phyloP scores from a whole-genome alignment of 78 protist species.

The Bodo saltans region DNA sequence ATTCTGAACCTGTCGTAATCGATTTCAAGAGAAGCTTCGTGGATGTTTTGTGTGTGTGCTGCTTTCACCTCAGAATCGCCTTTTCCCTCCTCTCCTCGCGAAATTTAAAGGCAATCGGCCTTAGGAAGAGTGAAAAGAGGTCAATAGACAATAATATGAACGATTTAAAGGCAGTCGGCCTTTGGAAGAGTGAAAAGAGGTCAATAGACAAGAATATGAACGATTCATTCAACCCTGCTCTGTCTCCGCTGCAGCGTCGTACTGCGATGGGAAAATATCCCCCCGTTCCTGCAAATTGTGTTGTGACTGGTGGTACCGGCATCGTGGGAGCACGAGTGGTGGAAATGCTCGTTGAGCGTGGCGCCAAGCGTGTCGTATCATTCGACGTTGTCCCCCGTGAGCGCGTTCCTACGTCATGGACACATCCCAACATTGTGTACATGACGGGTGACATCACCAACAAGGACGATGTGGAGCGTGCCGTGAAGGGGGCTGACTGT shows the following conservation, averaged over 20 bases:
- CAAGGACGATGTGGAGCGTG: slow-evolving; percentile 12
- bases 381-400: slow-evolving; percentile 6
- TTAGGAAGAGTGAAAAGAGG: too few species aligned
- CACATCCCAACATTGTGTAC: slow-evolving; percentile 31
- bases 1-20: too few species aligned
- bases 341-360: slow-evolving; percentile 69
- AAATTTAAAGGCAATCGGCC: too few species aligned
- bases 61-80: too few species aligned
- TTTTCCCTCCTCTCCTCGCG: too few species aligned
- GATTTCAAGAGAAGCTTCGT: too few species aligned
- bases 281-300: slow-evolving; percentile 21
- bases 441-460: slow-evolving; percentile 38
- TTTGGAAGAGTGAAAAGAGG: too few species aligned
- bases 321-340: slow-evolving; percentile 64
- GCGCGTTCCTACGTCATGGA: background rate
- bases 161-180: too few species aligned
- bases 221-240: background rate
- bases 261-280: background rate
- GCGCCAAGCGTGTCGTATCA: slow-evolving; percentile 34
- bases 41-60: too few species aligned
- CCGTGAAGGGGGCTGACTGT: slow-evolving; percentile 48
- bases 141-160: too few species aligned
- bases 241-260: background rate
- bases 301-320: slow-evolving; percentile 70
- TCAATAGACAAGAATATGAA: too few species aligned